Base-by-base conservation (phyloP, 2,329 filamentous ascomycete genomes). In the Xylariaceae sp. region DNA sequence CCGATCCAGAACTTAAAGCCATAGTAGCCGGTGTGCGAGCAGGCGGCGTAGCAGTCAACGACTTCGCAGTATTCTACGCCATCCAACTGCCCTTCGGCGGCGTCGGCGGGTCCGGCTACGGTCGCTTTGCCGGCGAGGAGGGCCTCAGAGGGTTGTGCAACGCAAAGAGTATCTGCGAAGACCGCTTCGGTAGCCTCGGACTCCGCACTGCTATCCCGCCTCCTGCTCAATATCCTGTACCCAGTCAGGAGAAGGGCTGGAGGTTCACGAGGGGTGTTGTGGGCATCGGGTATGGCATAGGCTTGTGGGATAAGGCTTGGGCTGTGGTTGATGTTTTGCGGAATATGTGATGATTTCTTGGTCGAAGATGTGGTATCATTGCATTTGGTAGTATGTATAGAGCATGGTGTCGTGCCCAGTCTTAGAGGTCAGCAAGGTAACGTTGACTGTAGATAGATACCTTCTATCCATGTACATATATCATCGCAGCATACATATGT, bases 31-130 rank as follows among this genome's bases (percentile, higher is more conserved):
- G 83, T 19, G 78, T 97, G 47, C 83, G 87, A 56, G 85, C 88
- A 0, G 94, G 94, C 42, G 97, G 96, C 88, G 89, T 97, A 0
- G 85, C 90, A 19, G 83, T 99, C 61, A 99, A 99, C 69, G 94
- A 99, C 73, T 99, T 99, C 66, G 94, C 87, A 17, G 87, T 85
- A 28, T 97, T 86, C 70, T 99, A 99, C 67, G 90, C 93, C 47
- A 92, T 96, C 7, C 91, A 96, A 71, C 74, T 99, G 38, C 94
- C 94, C 0, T 99, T 99, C 71, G 94, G 94, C 36, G 94, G 92
- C 48, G 84, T 89, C n/a, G 84, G 83, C 52, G 93, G 91, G 1
- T 95, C 89, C 19, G 94, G 89, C 0, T 97, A 97, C 69, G 94
- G 94, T 1, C 81, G 93, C 2, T 99, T 99, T 71, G 93, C 90